Evolutionary conservation across 2,329 filamentous ascomycete genomes (phyloP), one percentile per base, ranked within the genome.

Genomic region (Diaporthe velutina): DNA sequence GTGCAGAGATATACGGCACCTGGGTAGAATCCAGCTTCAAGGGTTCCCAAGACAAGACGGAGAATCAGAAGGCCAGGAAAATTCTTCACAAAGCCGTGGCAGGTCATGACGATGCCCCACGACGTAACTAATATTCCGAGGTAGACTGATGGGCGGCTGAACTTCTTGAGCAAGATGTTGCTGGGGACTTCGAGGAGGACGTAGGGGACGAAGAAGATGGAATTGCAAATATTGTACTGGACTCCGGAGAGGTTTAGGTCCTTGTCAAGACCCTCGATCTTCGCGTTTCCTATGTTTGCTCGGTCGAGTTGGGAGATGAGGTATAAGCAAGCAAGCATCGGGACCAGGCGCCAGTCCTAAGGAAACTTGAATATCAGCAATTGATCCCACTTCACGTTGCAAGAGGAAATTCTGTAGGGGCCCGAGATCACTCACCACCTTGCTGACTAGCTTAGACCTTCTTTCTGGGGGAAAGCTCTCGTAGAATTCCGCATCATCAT

Each of bases 151-250:
- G 95, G 95, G 0, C 92, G 89, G 30, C 61, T 52, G 68, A 95
- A 85, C 19, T 88, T 90, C 82, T 96, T 97, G 73, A 97, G 89
- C 10, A 96, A 83, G 15, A 96, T 83, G 78, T 97, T 97, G 73
- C 92, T 95, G 22, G 94, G 85, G 0, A 93, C 90, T 80, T 96
- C 94, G 77, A 95, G 94, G 25, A 93, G 86, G 2, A 93, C 88
- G 80, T 97, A 97, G 1, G 93, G 93, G 76, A 96, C 90, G 86
- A 96, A 97, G 86, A 97, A 97, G 75, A 95, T 90, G 6, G 87
- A 88, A 4, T 93, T 86, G 66, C 91, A 89, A 79, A 90, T 87
- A 82, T 95, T 96, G 83, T 95, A 97, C 80, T 95, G 88, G 73
- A 90, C 88, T 3, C 88, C 82, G 0, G 88, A 89, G 86, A 96